Base-by-base conservation (phyloP, 768 basidiomycete species). In the Termitomyces sp. region DNA sequence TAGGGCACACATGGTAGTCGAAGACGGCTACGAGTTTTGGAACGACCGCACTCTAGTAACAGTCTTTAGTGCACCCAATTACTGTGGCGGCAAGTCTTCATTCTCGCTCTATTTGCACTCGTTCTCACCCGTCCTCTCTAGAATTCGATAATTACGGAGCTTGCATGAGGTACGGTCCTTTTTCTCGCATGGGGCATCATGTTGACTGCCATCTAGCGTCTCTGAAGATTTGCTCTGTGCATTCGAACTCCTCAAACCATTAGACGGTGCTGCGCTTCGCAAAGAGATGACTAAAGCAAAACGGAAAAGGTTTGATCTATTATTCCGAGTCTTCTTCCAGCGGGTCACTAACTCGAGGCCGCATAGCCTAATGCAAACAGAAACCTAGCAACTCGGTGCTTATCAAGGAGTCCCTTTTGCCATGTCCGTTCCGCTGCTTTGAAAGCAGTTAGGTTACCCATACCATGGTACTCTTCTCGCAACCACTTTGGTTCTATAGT, bases 11-110 rank as follows among this genome's bases (percentile, higher is more conserved):
- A 98, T 98, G 97, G 97, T 99, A 46, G 97, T 99, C 61, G 97
- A 99, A 71, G 93, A 95, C 67, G 96, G 96, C 8, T 98, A 98
- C 68, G 97, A 99, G 76, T 99, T 99, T 69, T 99, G 97, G 92
- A 98, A 98, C 66, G 97, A 99, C 67, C 84, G 97, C 63, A 98
- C 97, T 48, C 75, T 99, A 64, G 97, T 99, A 53, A 99, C 97
- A 1, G 94, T 99, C 55, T 99, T 99, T 74, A 96, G 94, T 65
- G 97, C 97, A 48, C 97, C 97, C 22, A 97, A 97, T 66, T 94
- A 94, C 65, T 94, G 93, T 68, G 93, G 92, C 72, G 92, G 94
- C 96, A 64, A 73, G 90, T 80, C 39, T 22, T 50, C 34, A 47
- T 59, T 39, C 49, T 53, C 56, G 55, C 52, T 53, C 14, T 63